Base-by-base conservation (phyloP, 495 filamentous ascomycete genomes). In the Viridothelium virens region DNA sequence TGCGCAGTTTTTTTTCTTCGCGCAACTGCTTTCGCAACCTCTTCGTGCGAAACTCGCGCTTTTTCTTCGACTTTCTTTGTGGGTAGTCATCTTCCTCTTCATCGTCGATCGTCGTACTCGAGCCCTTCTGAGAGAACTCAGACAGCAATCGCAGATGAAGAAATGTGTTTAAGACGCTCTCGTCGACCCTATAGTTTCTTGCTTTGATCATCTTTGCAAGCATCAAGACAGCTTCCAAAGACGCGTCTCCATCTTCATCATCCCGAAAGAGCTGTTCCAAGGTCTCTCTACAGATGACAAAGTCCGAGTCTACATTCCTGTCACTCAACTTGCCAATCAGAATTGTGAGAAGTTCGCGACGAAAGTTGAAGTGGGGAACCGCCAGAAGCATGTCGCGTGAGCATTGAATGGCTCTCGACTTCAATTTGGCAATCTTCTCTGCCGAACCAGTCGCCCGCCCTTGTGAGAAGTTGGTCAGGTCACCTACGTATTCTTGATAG, bases 361-460 rank as follows among this genome's bases (percentile, higher is more conserved):
- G 84, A 76, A 94, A 96, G 77, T 98, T 98, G 84, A 98, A 98
- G 78, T 98, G 95, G 11, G 94, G 90, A 4, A 96, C 91, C 1
- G 86, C 79, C 12, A 84, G 79, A 39, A 98, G 78, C 18, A 97
- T 82, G 38, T 79, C 86, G 73, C 90, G 93, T 7, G 89, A 89
- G 74, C 95, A 97, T 18, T 84, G 86, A 62, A 96, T 89, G 2
- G 94, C 94, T 14, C 96, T 80, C 63, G 79, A 87, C 56, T 85
- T 80, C 63, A 94, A 70, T 46, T 66, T 67, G 3, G 74, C 68
- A 41, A 70, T 68, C 67, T 76, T 74, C 64, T 71, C 74, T 6
- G 71, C 66, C 5, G 50, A 41, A 36, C 65, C 70, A 31, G 71
- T 67, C 67, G 79, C 63, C 69, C 76, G 72, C 69, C 79, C 73